These are phyloP conservation scores for Zoysia japonica DNA, from an alignment of 176 grass and related monocot species.

Conservation along the genomic window DNA sequence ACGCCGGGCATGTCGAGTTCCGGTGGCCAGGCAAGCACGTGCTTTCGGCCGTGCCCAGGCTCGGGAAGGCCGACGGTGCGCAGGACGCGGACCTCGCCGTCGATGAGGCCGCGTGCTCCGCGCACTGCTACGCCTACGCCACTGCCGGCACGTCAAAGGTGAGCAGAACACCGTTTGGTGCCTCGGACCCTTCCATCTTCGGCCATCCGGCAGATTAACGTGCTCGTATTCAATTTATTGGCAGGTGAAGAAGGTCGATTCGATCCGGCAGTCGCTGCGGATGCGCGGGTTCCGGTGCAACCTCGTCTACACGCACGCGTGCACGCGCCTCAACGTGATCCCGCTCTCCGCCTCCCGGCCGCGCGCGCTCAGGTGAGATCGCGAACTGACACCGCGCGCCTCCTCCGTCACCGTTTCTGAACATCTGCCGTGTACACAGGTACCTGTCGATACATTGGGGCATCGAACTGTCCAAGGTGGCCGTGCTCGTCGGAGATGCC, in stretches of 20 bases:
- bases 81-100: slow-evolving; percentile 45
- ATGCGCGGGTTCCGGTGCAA: slow-evolving; percentile 95
- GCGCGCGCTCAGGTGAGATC: slow-evolving; percentile 63
- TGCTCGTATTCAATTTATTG: background rate
- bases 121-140: slow-evolving; percentile 68
- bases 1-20: slow-evolving; percentile 63
- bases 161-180: background rate
- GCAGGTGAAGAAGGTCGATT: slow-evolving; percentile 75
- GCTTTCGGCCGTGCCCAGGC: slow-evolving; percentile 48
- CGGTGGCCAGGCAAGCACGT: slow-evolving; percentile 79
- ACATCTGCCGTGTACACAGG: slow-evolving; percentile 10
- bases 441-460: slow-evolving; percentile 88
- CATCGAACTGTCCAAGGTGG: slow-evolving; percentile 66
- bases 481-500: slow-evolving; percentile 69
- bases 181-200: background rate
- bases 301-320: slow-evolving; percentile 69
- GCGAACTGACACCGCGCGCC: background rate
- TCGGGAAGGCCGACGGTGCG: slow-evolving; percentile 64
- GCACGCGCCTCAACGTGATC: slow-evolving; percentile 76
- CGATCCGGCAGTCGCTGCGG: slow-evolving; percentile 66
- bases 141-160: slow-evolving; percentile 43
- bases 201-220: background rate
- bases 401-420: background rate
- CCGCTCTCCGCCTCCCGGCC: slow-evolving; percentile 77
- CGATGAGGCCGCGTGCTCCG: slow-evolving; percentile 46